These are phyloP conservation scores for Neofusicoccum sp. DNA, from an alignment of 2,329 filamentous ascomycete species.

Conservation along the genomic window DNA sequence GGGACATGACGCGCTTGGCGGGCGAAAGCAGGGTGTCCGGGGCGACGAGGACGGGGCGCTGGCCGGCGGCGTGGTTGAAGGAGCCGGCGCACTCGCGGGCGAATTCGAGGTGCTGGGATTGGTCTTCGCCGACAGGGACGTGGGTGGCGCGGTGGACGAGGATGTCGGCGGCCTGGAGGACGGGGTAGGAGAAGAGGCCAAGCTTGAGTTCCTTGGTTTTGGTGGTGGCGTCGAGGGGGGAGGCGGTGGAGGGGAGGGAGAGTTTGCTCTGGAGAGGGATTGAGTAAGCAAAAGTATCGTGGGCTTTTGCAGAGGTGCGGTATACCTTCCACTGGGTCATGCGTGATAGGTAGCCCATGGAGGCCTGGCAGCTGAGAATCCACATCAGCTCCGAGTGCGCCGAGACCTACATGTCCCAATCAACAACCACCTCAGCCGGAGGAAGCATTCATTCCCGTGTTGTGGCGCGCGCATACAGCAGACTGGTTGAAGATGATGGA, in stretches of 20 bases:
- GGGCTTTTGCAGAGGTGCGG: neutral
- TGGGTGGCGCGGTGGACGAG: conserved; percentile 86
- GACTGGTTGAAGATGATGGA: conserved; percentile 82
- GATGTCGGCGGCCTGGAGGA: conserved; percentile 92
- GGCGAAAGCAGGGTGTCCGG: conserved; percentile 50
- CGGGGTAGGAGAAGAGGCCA: conserved; percentile 92
- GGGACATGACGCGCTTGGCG: conserved; percentile 84
- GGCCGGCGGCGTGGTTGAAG: conserved; percentile 72
- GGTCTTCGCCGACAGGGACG: conserved; percentile 95
- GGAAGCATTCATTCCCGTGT: no score
- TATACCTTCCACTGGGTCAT: conserved; percentile 99
- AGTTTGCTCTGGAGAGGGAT: conserved; percentile 65
- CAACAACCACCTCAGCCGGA: neutral
- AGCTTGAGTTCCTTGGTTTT: conserved; percentile 70
- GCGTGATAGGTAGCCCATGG: conserved; percentile 88
- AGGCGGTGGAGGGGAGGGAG: conserved; percentile 58
- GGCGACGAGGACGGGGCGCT: conserved; percentile 70
- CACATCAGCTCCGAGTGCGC: conserved; percentile 92
- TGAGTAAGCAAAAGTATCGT: neutral
- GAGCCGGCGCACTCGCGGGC: conserved; percentile 79
- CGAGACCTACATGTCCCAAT: conserved; percentile 53
- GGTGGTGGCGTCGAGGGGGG: conserved; percentile 54
- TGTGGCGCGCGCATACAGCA: conserved; percentile 51
- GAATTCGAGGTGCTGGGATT: conserved; percentile 91
- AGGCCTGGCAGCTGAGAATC: conserved; percentile 89